These are phyloP conservation scores for Falciphora oryzae DNA, from an alignment of 2,329 filamentous ascomycete species.

Conservation along the genomic window DNA sequence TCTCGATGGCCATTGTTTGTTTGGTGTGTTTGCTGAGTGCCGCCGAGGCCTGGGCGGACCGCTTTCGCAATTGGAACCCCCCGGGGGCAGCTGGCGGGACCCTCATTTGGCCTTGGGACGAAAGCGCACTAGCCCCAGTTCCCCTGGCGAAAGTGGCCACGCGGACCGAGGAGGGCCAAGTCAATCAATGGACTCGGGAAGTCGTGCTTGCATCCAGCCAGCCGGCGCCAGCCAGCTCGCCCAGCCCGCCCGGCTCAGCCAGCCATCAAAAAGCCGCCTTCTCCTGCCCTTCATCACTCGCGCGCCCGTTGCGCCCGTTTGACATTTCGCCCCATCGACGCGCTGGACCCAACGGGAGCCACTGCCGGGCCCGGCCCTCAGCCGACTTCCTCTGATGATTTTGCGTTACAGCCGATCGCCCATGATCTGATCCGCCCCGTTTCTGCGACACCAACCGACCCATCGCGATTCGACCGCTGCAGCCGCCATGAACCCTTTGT, in stretches of 20 bases:
- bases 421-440: slow-evolving; percentile 2
- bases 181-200: no score
- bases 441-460: slow-evolving; percentile 4
- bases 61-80: not conserved
- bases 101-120: not conserved
- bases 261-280: not conserved
- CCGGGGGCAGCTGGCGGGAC: not conserved
- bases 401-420: not conserved
- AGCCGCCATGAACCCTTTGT: not conserved
- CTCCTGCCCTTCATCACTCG: no score
- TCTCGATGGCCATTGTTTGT: no score
- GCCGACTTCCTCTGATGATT: slow-evolving; percentile 5
- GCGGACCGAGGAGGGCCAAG: no score
- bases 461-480: slow-evolving; percentile 1
- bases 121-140: not conserved
- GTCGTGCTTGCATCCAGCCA: no score
- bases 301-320: not conserved
- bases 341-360: not conserved
- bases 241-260: not conserved
- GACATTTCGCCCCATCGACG: not conserved
- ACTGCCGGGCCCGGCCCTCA: not conserved
- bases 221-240: no score
- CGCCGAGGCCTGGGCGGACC: not conserved
- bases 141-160: not conserved
- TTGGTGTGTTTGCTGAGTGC: not conserved